Base-by-base conservation (phyloP, 768 basidiomycete genomes). In the Leucocoprinus sp. region DNA sequence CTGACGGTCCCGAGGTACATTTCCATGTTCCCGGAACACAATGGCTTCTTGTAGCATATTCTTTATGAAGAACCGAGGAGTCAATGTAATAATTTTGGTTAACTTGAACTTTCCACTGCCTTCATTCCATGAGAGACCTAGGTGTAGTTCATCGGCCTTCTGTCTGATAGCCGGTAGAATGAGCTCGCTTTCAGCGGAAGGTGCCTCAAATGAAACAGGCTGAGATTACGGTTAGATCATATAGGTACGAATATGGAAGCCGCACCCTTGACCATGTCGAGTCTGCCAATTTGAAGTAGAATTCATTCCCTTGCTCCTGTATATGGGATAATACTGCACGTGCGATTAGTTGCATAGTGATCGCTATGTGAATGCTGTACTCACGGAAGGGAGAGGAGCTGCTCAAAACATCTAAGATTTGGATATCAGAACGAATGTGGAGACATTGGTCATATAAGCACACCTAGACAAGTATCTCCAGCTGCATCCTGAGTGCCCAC, bases 81-180 rank as follows among this genome's bases (percentile, higher is more conserved):
- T 72, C 28, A 98, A 66, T 0, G 88, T 93, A 52, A 99, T 82
- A 53, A 97, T 84, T 66, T 97, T 98, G 21, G 84, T 85, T 26
- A 98, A 68, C 59, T 97, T 97, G 63, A 97, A 98, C 70, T 96
- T 97, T 27, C 96, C 96, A n/a, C 83, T 68, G 1, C 93, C 96
- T 62, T 95, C 93, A 14, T 77, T 74, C 79, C 93, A 98, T 4
- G 92, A 93, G 29, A 99, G 55, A 1, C 95, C 96, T 37, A 89
- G 63, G 58, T 93, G 87, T 42, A 82, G 72, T 58, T 83, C 79
- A 37, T 86, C 80, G 2, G 72, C 65, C 51, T 70, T 79, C 42
- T 80, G 80, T 23, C 67, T 68, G 34, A 74, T 64, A 7, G 84
- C 81, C 2, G 80, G 70, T 33, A 92, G 72, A 27, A 82, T 75